These are phyloP conservation scores for Xylariaceae sp. DNA, from an alignment of 2,329 filamentous ascomycete species.

Conservation along the genomic window DNA sequence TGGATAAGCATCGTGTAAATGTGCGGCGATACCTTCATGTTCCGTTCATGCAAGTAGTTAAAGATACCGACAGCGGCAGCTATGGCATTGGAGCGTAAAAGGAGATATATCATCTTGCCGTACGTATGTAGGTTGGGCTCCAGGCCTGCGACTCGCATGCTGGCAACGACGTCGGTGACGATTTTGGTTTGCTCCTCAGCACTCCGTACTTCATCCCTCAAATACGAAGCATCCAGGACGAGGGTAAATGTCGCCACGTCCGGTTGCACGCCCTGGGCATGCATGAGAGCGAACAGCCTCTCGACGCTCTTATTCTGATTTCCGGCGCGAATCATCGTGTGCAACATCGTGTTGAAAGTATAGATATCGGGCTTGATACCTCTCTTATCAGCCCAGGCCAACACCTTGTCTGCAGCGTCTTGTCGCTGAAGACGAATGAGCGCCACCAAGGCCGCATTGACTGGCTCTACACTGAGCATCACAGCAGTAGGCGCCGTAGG, in stretches of 20 bases:
- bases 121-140: conserved; percentile 59
- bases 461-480: conserved; percentile 55
- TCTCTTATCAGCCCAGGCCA: conserved; percentile 54
- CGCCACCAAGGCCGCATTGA: conserved; percentile 66
- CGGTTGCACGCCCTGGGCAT: conserved; percentile 45
- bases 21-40: conserved; percentile 52
- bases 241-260: conserved; percentile 69
- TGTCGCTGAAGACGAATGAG: conserved; percentile 48
- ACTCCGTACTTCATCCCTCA: conserved; percentile 34
- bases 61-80: conserved; percentile 56
- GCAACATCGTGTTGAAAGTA: conserved; percentile 66
- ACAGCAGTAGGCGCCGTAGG: conserved; percentile 37
- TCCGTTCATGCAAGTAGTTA: conserved; percentile 51
- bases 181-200: conserved; percentile 45
- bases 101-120: conserved; percentile 61
- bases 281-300: conserved; percentile 55
- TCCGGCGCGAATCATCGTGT: conserved; percentile 48
- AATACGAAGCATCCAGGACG: conserved; percentile 56
- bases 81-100: conserved; percentile 45
- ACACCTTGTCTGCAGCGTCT: conserved; percentile 46
- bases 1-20: conserved; percentile 71
- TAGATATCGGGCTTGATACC: conserved; percentile 52
- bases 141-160: conserved; percentile 54
- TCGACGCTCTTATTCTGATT: conserved; percentile 42
- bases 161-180: conserved; percentile 49